Base-by-base conservation (phyloP, 495 filamentous ascomycete genomes). In the Xylaria longipes region DNA sequence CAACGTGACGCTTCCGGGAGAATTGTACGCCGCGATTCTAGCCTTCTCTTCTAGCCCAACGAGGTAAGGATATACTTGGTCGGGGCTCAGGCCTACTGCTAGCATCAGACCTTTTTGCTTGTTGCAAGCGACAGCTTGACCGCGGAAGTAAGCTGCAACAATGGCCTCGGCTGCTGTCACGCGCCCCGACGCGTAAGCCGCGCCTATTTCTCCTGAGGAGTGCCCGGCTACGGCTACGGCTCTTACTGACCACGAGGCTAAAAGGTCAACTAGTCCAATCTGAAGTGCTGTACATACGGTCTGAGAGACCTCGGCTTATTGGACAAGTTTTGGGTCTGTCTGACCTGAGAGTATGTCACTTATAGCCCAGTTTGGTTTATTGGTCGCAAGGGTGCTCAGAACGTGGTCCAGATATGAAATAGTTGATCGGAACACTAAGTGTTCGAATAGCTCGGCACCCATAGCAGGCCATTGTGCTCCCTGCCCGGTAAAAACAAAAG, bases 201-300 rank as follows among this genome's bases (percentile, higher is more conserved):
- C 81, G 0, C 76, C 82, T 4, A 82, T 79, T 45, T 84, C 82
- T 0, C 82, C 81, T 17, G 74, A 77, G 2, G 79, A 81, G 46
- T 84, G 82, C 0, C 82, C 81, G 11, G 73, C 73, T 2, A 76
- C 76, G 9, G 75, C 77, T 6, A 67, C 61, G 0, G 86, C 84
- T 3, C 67, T 50, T 11, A 90, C 78, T 33, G 79, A 80, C 82
- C 82, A 85, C 5, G 76, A 80, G 1, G 65, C 65, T 5, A 89
- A 74, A 1, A 90, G 73, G 11, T 85, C 80, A 0, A 88, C 84
- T 20, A 90, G 41, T 2, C 80, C 82, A 9, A 86, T 65, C 63
- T 86, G 82, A 5, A 84, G 37, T 27, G 78, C 78, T 3, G 82
- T 84, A 52, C 79, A 87, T 33, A 76, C 45, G 14, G 82, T 71